phyloP scores from a whole-genome alignment of 2,329 filamentous ascomycete species.

The Zymoseptoria brevis region DNA sequence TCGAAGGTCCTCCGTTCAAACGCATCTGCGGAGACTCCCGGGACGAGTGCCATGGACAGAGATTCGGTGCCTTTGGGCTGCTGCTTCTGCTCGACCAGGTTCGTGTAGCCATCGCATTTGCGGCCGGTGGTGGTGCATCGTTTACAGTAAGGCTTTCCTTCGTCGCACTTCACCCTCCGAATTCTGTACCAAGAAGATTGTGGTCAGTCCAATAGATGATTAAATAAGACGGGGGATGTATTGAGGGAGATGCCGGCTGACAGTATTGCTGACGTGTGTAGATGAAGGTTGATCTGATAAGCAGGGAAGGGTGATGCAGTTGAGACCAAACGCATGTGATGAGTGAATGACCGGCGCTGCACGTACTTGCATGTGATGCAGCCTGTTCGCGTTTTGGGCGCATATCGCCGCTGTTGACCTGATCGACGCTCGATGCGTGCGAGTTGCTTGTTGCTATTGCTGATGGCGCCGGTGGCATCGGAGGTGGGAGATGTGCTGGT shows the following conservation, averaged over 20 bases:
- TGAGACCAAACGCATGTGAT: not conserved
- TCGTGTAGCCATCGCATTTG: conserved; percentile 48
- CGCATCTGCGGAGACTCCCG: conserved; percentile 18
- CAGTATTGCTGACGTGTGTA: not conserved
- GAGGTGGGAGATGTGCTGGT: conserved; percentile 5
- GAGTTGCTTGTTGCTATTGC: conserved; percentile 6
- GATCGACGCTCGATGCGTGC: conserved; percentile 13
- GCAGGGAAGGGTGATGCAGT: not conserved
- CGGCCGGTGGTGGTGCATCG: conserved; percentile 49
- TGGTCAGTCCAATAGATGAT: not conserved
- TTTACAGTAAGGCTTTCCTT: conserved; percentile 45
- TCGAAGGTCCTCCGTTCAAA: conserved; percentile 25
- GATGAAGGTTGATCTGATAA: not conserved
- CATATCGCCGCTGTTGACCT: conserved; percentile 18
- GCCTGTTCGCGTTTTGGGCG: conserved; percentile 18
- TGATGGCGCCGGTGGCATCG: conserved; percentile 1
- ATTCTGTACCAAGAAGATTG: conserved; percentile 32
- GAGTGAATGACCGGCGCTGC: not conserved
- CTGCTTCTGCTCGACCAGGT: conserved; percentile 7
- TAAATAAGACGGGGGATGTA: not conserved
- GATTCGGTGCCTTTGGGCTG: conserved; percentile 9
- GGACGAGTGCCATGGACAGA: conserved; percentile 13
- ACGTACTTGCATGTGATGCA: conserved; percentile 21
- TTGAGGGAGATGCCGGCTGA: too few relatives aligned
- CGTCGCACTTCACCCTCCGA: conserved; percentile 52